Percentiles rank a stretch among this genome's conserved stretches.
phyloP scores from a whole-genome alignment of 1,284 basidiomycete genomes.

The Apiotrichum domesticum region DNA sequence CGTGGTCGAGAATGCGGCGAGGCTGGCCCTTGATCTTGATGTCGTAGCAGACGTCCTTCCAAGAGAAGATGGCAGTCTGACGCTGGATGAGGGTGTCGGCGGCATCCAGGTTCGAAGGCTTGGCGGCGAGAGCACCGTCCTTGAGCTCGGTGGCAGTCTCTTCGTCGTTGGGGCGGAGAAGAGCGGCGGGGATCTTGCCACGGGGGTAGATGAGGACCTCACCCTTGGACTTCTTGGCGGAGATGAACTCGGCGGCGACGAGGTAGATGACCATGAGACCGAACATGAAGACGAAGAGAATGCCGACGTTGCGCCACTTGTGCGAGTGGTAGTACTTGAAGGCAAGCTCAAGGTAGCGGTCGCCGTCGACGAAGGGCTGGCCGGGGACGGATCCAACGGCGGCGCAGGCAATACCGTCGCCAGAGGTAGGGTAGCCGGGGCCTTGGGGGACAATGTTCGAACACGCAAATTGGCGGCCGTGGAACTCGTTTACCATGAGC shows the following conservation, averaged over 20 bases:
- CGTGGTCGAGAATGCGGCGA: constrained; percentile 64
- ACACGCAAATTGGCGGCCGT: constrained; percentile 40
- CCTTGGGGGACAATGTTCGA: constrained; percentile 42
- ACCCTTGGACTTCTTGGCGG: constrained; percentile 50
- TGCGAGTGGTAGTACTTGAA: constrained; percentile 60
- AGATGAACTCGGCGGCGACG: constrained; percentile 53
- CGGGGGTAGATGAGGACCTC: constrained; percentile 52
- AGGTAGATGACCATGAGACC: constrained; percentile 53
- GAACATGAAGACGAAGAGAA: constrained; percentile 54
- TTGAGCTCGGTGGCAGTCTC: constrained; percentile 9
- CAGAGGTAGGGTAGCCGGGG: constrained; percentile 39
- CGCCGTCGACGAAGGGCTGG: constrained; percentile 46
- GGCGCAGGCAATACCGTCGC: constrained; percentile 45
- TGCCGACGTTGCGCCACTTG: constrained; percentile 59
- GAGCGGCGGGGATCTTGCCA: constrained; percentile 42
- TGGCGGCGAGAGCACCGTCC: constrained; percentile 18
- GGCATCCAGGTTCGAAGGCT: constrained; percentile 12
- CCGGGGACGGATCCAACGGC: constrained; percentile 48
- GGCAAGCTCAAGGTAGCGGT: constrained; percentile 55
- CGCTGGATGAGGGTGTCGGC: constrained; percentile 39
- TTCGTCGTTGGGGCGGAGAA: constrained; percentile 27
- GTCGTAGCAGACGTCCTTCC: constrained; percentile 53
- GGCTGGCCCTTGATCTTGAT: constrained; percentile 57
- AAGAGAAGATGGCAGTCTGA: constrained; percentile 48
- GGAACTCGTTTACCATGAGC: constrained; percentile 52